Base-by-base conservation (phyloP, 768 basidiomycete genomes). In the Lactarius pseudohatsudake region DNA sequence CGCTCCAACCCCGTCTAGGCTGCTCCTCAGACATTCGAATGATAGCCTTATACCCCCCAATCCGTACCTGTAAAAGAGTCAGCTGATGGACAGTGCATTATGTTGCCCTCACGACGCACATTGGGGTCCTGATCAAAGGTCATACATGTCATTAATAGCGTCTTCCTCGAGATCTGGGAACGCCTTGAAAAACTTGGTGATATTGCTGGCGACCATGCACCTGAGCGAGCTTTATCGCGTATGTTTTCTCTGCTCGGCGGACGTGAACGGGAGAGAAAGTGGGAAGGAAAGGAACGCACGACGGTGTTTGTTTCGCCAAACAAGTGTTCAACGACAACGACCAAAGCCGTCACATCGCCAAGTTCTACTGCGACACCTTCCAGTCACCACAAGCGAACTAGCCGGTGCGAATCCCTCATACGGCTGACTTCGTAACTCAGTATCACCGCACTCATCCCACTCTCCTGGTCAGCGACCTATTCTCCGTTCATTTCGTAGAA, bases 141-240 rank as follows among this genome's bases (percentile, higher is more conserved):
- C 30, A 30, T 30, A 30, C 30, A 30, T 5, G 5, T 4, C 30
- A 30, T 30, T 30, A 30, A 4, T 88, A 6, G 87, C 86, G 26
- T 83, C 83, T 70, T 91, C 90, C 73, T 89, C 86, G n/a, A 87
- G 77, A 55, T 88, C 89, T 0, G 85, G 84, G 70, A 89, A 88
- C 74, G 87, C 85, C 69, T 77, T 82, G 77, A 90, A 85, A 74
- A 86, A 87, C 59, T 75, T 69, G 40, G 79, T 82, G 64, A 91
- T 82, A 61, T 85, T 81, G 38, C 76, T 76, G 0, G 87, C 88
- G 0, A 85, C 87, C 38, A 86, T 77, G 30, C 80, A 81, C 71
- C 87, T 89, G 65, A 86, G 82, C 82, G 55, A 85, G 77, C 26
- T 80, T 78, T 69, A 89, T 84, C 40, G 88, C 79, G 81, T 78